A percentile compares a stretch with the other conserved stretches of the same genome.
Conservation (phyloP, 2,329 filamentous ascomycete genomes). For the Ascochyta fabae region DNA sequence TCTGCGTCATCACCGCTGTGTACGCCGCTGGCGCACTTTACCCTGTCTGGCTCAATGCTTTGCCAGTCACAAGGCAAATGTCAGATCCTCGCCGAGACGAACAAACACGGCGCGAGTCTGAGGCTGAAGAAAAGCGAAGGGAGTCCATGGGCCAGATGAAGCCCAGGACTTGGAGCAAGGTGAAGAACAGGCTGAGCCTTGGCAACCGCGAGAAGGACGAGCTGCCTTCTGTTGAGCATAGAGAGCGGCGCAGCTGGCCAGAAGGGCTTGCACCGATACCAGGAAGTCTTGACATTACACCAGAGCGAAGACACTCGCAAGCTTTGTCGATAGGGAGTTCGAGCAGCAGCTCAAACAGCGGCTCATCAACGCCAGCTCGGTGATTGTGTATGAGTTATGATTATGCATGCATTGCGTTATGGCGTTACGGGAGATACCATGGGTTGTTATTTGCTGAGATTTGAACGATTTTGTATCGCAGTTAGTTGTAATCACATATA, state of each 20-base stretch:
- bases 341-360: conserved; percentile 4
- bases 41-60: conserved; percentile 60
- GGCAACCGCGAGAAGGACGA: conserved; percentile 27
- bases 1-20: conserved; percentile 60
- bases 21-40: conserved; percentile 60
- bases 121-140: conserved; percentile 31
- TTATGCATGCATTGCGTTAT: conserved; percentile 19
- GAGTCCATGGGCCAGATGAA: conserved; percentile 27
- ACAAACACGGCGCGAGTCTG: conserved; percentile 34
- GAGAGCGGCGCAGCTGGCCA: conserved; percentile 41
- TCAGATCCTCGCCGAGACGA: conserved; percentile 57
- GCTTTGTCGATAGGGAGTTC: conserved; percentile 10
- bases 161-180: conserved; percentile 30
- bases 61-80: conserved; percentile 56
- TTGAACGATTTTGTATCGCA: not conserved
- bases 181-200: conserved; percentile 30
- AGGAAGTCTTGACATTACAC: conserved; percentile 6
- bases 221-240: conserved; percentile 39
- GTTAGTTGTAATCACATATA: not conserved
- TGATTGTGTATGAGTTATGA: conserved; percentile 11
- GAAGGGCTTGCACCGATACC: conserved; percentile 29
- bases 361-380: not conserved
- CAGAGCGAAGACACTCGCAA: conserved; percentile 6
- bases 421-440: conserved; percentile 30
- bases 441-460: conserved; percentile 7